phyloP scores from a whole-genome alignment of 176 grass and related monocot species.

The Oryza longistaminata region DNA sequence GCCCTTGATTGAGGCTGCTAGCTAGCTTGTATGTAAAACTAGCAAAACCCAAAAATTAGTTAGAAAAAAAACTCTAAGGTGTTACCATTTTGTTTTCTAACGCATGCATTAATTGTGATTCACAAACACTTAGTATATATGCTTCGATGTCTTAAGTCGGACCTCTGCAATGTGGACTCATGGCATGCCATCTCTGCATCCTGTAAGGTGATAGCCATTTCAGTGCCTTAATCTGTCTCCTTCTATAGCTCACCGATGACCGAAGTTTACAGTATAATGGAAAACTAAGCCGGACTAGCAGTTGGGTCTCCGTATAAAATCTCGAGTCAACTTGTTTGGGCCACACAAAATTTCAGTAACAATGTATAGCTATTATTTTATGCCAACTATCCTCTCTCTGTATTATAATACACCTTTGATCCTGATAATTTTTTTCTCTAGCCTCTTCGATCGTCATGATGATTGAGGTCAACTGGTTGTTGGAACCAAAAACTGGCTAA shows the following conservation, averaged over 20 bases:
- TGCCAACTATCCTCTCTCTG: slow-evolving; percentile 31
- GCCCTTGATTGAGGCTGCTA: not conserved
- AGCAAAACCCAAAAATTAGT: slow-evolving; percentile 10
- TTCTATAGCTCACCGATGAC: not conserved
- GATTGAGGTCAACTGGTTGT: slow-evolving; percentile 66
- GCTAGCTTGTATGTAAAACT: slow-evolving; percentile 24
- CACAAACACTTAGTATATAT: slow-evolving; percentile 9
- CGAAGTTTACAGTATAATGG: not conserved
- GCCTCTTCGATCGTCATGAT: slow-evolving; percentile 30
- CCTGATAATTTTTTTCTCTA: slow-evolving; percentile 39
- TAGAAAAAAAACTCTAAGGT: slow-evolving; percentile 15
- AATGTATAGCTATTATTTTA: slow-evolving; percentile 10
- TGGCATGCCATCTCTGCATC: slow-evolving; percentile 36
- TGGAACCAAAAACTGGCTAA: slow-evolving; percentile 49
- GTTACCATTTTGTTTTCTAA: slow-evolving; percentile 7
- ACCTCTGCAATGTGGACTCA: slow-evolving; percentile 48
- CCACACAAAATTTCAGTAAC: slow-evolving; percentile 46
- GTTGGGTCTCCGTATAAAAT: slow-evolving; percentile 27
- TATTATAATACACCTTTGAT: slow-evolving; percentile 17
- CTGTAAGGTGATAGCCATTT: not conserved
- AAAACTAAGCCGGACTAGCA: slow-evolving; percentile 1
- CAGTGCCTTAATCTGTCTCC: not conserved
- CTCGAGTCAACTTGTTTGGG: slow-evolving; percentile 48
- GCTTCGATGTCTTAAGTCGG: slow-evolving; percentile 30
- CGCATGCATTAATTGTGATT: not conserved